Conservation (phyloP, 75 land plant genomes). For the Azolla pinnata region DNA sequence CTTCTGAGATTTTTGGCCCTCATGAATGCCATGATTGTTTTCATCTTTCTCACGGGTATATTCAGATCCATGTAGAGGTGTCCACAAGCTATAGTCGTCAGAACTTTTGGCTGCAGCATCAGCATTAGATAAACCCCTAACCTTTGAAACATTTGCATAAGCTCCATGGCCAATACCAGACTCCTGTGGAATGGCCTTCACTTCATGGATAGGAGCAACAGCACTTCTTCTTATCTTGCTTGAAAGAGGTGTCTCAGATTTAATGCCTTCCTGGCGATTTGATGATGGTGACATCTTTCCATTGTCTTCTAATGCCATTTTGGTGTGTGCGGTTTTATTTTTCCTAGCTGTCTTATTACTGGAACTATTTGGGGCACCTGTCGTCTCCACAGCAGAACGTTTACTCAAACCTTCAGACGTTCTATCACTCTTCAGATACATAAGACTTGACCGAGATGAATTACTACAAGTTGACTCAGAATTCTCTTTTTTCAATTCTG, state of each 20-base stretch:
- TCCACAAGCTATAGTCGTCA: slow-evolving; percentile 7
- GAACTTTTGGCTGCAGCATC: slow-evolving; percentile 4
- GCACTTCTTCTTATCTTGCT: slow-evolving; percentile 27
- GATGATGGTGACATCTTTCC: slow-evolving; percentile 22
- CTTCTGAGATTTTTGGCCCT: no score
- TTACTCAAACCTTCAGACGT: background rate
- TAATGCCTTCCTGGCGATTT: slow-evolving; percentile 31
- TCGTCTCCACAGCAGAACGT: background rate
- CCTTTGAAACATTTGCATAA: slow-evolving; percentile 36
- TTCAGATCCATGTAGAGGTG: background rate
- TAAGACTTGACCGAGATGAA: slow-evolving; percentile 22
- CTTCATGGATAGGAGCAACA: slow-evolving; percentile 16
- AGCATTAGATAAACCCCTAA: slow-evolving; percentile 13
- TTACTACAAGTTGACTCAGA: slow-evolving; percentile 44
- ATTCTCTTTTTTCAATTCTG: slow-evolving; percentile 78
- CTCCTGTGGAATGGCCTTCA: slow-evolving; percentile 68
- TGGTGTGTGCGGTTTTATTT: background rate
- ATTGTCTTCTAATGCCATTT: slow-evolving; percentile 9
- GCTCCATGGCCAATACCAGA: slow-evolving; percentile 51
- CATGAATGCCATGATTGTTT: no score
- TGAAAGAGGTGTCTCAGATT: slow-evolving; percentile 11
- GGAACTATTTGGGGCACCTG: background rate
- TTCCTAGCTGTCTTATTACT: background rate
- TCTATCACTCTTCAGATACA: slow-evolving; percentile 17
- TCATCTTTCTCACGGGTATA: no score